Base-by-base conservation (phyloP, 1,284 basidiomycete species). In the Exobasidium cylindrosporum region DNA sequence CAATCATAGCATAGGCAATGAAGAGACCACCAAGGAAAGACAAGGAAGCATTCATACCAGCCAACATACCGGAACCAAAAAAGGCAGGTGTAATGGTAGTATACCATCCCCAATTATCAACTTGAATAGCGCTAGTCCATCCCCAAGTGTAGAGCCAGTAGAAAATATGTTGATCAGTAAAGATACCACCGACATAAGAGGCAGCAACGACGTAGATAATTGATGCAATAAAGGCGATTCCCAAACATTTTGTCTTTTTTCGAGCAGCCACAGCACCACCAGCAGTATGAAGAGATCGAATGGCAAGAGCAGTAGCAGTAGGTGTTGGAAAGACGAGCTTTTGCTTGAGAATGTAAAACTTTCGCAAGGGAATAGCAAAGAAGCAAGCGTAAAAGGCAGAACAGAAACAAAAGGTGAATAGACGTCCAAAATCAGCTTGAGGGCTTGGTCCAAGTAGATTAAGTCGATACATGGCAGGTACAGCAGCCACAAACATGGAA, bases 301-400 rank as follows among this genome's bases (percentile, higher is more conserved):
- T 87, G 21, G 86, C 87, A 72, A 84, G 86, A 21, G 87, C 87
- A 35, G 87, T 87, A 11, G 88, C 88, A 58, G 87, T 85, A 14
- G 86, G 86, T 1, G 86, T 86, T 1, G 87, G 87, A 83, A 89
- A 89, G 35, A 86, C 85, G 30, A 87, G 80, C 74, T 87, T 87
- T 75, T 87, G 86, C 75, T 86, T 84, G 58, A 88, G 81, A 68
- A 89, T 87, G 79, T 86, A 88, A 78, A 76, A 87, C 70, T 84
- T 85, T 63, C 86, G 83, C 30, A 87, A 80, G 0, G 86, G 86
- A 62, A 87, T 85, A 65, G 86, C 86, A 78, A 88, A 88, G 80
- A 87, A 86, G 64, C 87, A 83, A 49, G 87, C 87, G 69, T 86
- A 87, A 81, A 86, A 88, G 24, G 85, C 86, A 58, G 85, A 83